phyloP scores from a whole-genome alignment of 169 alveolate genomes.

The Theileria equi region DNA sequence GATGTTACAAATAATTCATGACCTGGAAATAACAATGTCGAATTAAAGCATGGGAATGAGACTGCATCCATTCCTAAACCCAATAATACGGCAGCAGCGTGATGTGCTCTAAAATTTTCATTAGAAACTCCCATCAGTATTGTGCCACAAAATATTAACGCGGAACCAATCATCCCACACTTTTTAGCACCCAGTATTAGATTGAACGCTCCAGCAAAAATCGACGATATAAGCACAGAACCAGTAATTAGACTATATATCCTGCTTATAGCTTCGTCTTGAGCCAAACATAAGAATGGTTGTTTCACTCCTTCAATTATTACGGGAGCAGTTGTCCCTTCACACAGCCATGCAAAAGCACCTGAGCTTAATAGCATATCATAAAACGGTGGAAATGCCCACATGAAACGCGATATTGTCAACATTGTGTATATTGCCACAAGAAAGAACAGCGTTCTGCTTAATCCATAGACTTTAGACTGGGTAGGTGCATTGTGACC shows the following conservation, averaged over 20 bases:
- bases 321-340: background rate
- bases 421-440: constrained; percentile 1
- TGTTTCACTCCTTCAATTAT: constrained; percentile 19
- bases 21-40: constrained; percentile 62
- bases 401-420: constrained; percentile 13
- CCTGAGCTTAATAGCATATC: constrained; percentile 58
- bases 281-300: constrained; percentile 32
- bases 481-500: constrained; percentile 7
- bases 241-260: constrained; percentile 39
- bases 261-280: constrained; percentile 54
- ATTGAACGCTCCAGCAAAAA: constrained; percentile 56
- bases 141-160: constrained; percentile 54
- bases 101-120: constrained; percentile 50
- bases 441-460: background rate
- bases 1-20: constrained; percentile 58
- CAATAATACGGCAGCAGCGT: constrained; percentile 45
- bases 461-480: constrained; percentile 5
- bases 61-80: constrained; percentile 65
- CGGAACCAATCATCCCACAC: constrained; percentile 56
- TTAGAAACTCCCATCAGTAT: constrained; percentile 38
- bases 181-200: constrained; percentile 58
- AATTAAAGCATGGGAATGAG: constrained; percentile 52
- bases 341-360: constrained; percentile 65
- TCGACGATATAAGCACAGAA: constrained; percentile 55
- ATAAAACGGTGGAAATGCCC: constrained; percentile 30